Conservation (phyloP, 768 basidiomycete species). For the Aureoboletus auriporus region DNA sequence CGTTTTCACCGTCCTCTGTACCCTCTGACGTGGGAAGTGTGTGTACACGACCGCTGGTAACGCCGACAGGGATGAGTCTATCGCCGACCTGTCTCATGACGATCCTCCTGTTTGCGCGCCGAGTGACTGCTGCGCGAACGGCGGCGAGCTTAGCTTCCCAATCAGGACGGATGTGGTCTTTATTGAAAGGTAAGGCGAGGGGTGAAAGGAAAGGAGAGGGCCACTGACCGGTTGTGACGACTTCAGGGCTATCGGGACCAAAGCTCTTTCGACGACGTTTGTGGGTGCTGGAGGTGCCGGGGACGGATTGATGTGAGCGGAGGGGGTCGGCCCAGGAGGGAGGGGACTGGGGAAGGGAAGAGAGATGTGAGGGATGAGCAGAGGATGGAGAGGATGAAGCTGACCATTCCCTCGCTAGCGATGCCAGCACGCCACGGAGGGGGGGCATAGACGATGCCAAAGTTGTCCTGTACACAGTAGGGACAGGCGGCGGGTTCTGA, state of each 20-base stretch:
- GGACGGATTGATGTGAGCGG: slow-evolving; percentile 40
- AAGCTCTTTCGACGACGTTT: slow-evolving; percentile 87
- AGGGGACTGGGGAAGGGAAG: slow-evolving; percentile 27
- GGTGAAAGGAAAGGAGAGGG: slow-evolving; percentile 2
- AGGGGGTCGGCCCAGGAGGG: slow-evolving; percentile 53
- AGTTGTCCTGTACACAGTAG: slow-evolving; percentile 96
- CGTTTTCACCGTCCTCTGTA: slow-evolving; percentile 39
- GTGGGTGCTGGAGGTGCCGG: slow-evolving; percentile 42
- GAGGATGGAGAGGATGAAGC: slow-evolving; percentile 21
- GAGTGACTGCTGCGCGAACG: slow-evolving; percentile 91
- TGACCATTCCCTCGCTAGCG: slow-evolving; percentile 66
- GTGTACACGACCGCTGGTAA: slow-evolving; percentile 84
- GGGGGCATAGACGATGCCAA: slow-evolving; percentile 85
- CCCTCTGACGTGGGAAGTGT: slow-evolving; percentile 57
- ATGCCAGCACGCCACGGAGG: slow-evolving; percentile 80
- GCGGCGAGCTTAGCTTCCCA: slow-evolving; percentile 96
- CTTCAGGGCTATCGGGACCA: slow-evolving; percentile 79
- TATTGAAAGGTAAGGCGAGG: slow-evolving; percentile 5
- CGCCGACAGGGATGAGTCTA: slow-evolving; percentile 93
- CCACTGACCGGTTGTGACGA: slow-evolving; percentile 80
- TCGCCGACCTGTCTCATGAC: slow-evolving; percentile 99
- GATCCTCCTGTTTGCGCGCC: slow-evolving; percentile 92
- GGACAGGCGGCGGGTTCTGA: slow-evolving; percentile 97
- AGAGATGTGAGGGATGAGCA: background rate
- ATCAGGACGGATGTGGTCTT: slow-evolving; percentile 96